Evolutionary conservation across 2,329 filamentous ascomycete genomes (phyloP).

Genomic region (Fusarium guadeloupense): DNA sequence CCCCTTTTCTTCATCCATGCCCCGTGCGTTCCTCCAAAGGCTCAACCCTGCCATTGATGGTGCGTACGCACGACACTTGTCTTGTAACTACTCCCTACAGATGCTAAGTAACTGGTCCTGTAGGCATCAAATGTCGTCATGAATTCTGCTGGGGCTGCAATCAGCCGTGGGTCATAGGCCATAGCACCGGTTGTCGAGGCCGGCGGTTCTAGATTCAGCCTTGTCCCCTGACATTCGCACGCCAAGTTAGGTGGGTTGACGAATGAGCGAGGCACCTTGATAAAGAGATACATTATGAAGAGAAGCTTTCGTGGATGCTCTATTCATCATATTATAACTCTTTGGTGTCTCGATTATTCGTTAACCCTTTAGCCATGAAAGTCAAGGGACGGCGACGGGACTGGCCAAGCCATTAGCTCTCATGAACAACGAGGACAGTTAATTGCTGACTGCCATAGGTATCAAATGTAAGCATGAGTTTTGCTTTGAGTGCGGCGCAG

Average conservation of each 20-base stretch:
- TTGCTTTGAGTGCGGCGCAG: conserved; percentile 51
- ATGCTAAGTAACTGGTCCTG: conserved; percentile 24
- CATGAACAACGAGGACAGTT: background rate
- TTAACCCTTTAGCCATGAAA: too few relatives aligned
- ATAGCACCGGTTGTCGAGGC: conserved; percentile 38
- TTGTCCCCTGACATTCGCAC: too few relatives aligned
- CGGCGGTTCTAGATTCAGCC: too few relatives aligned
- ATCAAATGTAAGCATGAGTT: conserved; percentile 49
- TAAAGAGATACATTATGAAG: too few relatives aligned
- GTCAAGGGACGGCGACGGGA: background rate
- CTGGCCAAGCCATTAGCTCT: background rate
- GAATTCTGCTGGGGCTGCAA: conserved; percentile 51
- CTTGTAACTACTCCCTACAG: background rate
- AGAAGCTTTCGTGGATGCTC: too few relatives aligned
- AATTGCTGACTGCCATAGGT: conserved; percentile 43
- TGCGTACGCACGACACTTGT: conserved; percentile 20
- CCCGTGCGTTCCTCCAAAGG: background rate
- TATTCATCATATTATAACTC: too few relatives aligned
- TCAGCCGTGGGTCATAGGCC: conserved; percentile 29
- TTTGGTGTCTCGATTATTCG: too few relatives aligned
- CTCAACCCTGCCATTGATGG: conserved; percentile 11
- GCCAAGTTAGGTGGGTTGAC: too few relatives aligned
- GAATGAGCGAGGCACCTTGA: too few relatives aligned
- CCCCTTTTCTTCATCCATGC: background rate
- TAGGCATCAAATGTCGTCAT: conserved; percentile 48